phyloP scores from a whole-genome alignment of 164 flowering plant genomes.

The Annona squamosa region DNA sequence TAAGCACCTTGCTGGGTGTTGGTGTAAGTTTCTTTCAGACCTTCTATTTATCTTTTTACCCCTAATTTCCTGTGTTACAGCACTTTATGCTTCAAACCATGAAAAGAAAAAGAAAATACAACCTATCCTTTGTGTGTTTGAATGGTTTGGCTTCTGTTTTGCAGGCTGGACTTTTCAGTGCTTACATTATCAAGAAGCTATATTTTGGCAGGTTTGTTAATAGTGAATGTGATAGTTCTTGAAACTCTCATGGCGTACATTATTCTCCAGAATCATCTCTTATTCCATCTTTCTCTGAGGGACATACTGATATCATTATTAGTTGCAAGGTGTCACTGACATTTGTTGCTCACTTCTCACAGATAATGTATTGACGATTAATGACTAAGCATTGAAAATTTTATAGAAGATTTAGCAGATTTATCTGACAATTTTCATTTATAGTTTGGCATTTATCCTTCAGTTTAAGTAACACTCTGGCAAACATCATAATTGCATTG shows the following conservation, averaged over 20 bases:
- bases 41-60: not conserved
- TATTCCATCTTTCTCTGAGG: not conserved
- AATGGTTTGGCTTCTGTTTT: conserved; percentile 8
- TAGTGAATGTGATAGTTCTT: not conserved
- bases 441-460: not conserved
- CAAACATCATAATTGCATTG: not conserved
- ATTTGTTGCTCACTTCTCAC: not conserved
- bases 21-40: conserved; percentile 34
- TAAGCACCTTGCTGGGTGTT: conserved; percentile 77
- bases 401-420: not conserved
- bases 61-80: no score
- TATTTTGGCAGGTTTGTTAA: conserved; percentile 32
- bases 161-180: conserved; percentile 86
- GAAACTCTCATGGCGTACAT: not conserved
- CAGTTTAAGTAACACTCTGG: not conserved
- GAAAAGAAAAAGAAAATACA: no score
- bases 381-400: not conserved
- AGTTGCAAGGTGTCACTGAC: not conserved
- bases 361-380: not conserved
- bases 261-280: not conserved
- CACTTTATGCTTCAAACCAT: no score
- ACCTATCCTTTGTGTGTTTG: not conserved
- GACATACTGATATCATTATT: not conserved
- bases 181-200: conserved; percentile 70
- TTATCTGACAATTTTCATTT: not conserved